Conservation (phyloP, 768 basidiomycete species). For the Rhodotorula diobovata region DNA sequence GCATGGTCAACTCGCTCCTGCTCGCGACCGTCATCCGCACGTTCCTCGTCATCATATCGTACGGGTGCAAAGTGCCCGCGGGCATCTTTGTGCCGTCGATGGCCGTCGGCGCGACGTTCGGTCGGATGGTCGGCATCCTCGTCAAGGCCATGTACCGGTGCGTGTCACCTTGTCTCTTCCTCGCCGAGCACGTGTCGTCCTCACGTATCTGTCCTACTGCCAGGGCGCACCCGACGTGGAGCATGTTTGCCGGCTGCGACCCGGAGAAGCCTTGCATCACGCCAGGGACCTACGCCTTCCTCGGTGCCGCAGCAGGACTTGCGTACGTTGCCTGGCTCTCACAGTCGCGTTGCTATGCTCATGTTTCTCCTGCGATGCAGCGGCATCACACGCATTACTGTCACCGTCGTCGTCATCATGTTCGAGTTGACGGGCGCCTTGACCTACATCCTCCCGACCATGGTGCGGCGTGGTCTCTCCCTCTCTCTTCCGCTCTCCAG, state of each 20-base stretch:
- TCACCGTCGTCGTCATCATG: slow-evolving; percentile 98
- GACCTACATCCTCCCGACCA: slow-evolving; percentile 94
- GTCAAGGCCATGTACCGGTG: slow-evolving; percentile 87
- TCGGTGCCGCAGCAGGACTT: slow-evolving; percentile 92
- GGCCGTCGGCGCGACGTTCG: slow-evolving; percentile 96
- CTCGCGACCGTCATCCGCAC: slow-evolving; percentile 85
- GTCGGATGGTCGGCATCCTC: slow-evolving; percentile 92
- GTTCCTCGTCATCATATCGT: slow-evolving; percentile 80
- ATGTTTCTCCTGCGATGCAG: slow-evolving; percentile 50
- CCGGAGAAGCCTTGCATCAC: slow-evolving; percentile 96
- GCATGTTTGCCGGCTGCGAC: slow-evolving; percentile 82
- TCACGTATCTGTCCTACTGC: neutral
- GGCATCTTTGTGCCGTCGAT: slow-evolving; percentile 99
- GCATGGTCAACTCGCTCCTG: slow-evolving; percentile 84
- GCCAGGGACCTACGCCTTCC: slow-evolving; percentile 94
- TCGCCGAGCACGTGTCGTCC: neutral
- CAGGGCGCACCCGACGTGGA: slow-evolving; percentile 74
- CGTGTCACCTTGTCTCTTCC: slow-evolving; percentile 30
- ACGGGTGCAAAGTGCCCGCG: slow-evolving; percentile 92
- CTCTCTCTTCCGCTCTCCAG: no score
- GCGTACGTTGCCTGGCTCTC: slow-evolving; percentile 55
- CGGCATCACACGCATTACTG: slow-evolving; percentile 93
- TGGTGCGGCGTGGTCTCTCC: slow-evolving; percentile 61
- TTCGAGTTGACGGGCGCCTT: slow-evolving; percentile 96
- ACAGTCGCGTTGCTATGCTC: neutral